These are phyloP conservation scores for Colletotrichum chrysophilum DNA, from an alignment of 2,329 filamentous ascomycete species.

Conservation along the genomic window DNA sequence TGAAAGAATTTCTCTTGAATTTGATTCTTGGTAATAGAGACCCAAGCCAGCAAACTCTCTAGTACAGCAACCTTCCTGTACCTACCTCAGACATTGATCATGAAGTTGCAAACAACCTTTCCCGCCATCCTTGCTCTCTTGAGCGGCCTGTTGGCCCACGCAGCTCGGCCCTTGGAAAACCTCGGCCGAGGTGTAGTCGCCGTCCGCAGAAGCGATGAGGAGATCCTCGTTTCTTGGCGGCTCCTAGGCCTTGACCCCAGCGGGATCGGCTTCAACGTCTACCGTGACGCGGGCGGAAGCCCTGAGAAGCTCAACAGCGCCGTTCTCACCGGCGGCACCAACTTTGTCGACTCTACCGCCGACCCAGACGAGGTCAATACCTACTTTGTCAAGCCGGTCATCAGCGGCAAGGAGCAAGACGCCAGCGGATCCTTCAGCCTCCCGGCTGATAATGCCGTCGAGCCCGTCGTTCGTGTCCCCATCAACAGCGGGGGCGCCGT, in stretches of 20 bases:
- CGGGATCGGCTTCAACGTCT: conserved; percentile 26
- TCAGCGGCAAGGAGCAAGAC: conserved; percentile 21
- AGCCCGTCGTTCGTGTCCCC: conserved; percentile 24
- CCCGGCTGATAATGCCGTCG: conserved; percentile 2
- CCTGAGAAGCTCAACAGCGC: conserved; percentile 19
- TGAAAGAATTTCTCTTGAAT: fast-evolving
- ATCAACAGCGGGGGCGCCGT: conserved; percentile 21
- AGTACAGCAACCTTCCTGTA: neutral
- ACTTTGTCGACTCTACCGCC: conserved; percentile 23
- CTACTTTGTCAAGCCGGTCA: conserved; percentile 22
- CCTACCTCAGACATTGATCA: neutral
- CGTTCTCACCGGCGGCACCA: conserved; percentile 23
- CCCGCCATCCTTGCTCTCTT: neutral
- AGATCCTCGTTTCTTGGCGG: conserved; percentile 24
- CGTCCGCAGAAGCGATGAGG: conserved; percentile 22
- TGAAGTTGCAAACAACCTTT: neutral
- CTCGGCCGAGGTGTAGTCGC: conserved; percentile 26
- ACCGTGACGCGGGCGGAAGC: conserved; percentile 3
- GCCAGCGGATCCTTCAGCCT: conserved; percentile 20
- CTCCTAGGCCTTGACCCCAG: conserved; percentile 26
- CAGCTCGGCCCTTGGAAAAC: conserved; percentile 21
- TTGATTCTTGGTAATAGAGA: fast-evolving
- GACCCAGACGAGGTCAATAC: conserved; percentile 19
- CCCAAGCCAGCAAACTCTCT: fast-evolving
- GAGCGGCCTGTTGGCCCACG: neutral